phyloP scores from a whole-genome alignment of 2,329 filamentous ascomycete species.

The Aspergillus sp. region DNA sequence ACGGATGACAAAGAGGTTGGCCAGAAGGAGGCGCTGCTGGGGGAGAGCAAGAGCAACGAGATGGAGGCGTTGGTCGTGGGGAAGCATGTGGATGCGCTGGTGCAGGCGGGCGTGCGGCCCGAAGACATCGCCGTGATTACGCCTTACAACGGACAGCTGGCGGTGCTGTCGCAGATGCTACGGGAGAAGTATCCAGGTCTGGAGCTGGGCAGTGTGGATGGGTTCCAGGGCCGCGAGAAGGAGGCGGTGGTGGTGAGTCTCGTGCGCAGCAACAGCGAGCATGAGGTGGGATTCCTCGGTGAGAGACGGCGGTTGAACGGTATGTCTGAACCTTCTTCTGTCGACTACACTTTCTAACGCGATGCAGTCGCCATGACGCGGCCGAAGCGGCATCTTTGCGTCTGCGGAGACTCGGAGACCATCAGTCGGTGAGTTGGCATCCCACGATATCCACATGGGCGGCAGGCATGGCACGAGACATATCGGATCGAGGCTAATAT shows the following conservation, averaged over 20 bases:
- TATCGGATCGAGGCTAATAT: constrained; percentile 5
- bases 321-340: constrained; percentile 47
- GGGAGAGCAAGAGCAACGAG: constrained; percentile 86
- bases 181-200: constrained; percentile 80
- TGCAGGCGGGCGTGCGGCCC: constrained; percentile 74
- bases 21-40: constrained; percentile 54
- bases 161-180: constrained; percentile 70
- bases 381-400: constrained; percentile 82
- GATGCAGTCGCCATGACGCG: constrained; percentile 88
- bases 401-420: constrained; percentile 93
- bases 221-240: constrained; percentile 96
- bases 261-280: constrained; percentile 84
- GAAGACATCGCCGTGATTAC: constrained; percentile 92
- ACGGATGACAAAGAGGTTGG: constrained; percentile 68
- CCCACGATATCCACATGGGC: neutral
- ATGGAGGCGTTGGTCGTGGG: constrained; percentile 81
- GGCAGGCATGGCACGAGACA: neutral
- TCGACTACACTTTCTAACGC: constrained; percentile 10
- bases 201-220: constrained; percentile 94
- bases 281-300: constrained; percentile 87
- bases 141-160: constrained; percentile 93
- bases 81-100: constrained; percentile 71
- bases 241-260: constrained; percentile 90
- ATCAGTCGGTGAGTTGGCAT: constrained; percentile 70
- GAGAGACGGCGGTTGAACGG: constrained; percentile 92